Evolutionary conservation across 371 early-diverging fungal species (phyloP).

Genomic region (Mucor lusitanicus): DNA sequence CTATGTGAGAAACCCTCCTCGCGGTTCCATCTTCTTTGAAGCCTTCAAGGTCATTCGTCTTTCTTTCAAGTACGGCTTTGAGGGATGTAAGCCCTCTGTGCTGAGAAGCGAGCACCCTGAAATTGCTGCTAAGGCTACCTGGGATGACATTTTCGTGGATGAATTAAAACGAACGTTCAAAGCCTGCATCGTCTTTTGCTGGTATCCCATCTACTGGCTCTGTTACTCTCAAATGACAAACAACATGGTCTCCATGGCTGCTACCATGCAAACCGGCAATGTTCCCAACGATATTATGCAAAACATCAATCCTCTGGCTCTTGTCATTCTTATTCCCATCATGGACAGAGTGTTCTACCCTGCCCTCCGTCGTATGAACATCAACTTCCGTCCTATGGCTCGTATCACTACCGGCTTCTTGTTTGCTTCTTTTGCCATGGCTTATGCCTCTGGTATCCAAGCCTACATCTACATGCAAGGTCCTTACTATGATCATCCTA

Average conservation of each 20-base stretch:
- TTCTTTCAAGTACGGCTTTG: conserved; percentile 35
- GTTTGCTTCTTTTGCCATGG: conserved; percentile 66
- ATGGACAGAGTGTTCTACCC: conserved; percentile 75
- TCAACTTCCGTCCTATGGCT: conserved; percentile 67
- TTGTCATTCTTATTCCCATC: conserved; percentile 73
- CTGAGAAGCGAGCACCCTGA: conserved; percentile 36
- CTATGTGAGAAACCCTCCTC: conserved; percentile 65
- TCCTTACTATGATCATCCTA: conserved; percentile 28
- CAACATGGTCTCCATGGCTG: conserved; percentile 75
- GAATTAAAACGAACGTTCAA: conserved; percentile 66
- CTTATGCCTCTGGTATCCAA: conserved; percentile 75
- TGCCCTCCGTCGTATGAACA: conserved; percentile 63
- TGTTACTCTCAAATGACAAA: conserved; percentile 76
- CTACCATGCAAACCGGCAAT: conserved; percentile 68
- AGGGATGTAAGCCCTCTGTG: conserved; percentile 41
- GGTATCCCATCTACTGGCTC: conserved; percentile 82
- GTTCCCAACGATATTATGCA: conserved; percentile 68
- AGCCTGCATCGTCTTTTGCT: conserved; percentile 73
- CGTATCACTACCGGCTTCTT: conserved; percentile 76
- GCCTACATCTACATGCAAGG: conserved; percentile 57
- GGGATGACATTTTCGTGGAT: conserved; percentile 75
- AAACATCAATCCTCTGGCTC: conserved; percentile 64
- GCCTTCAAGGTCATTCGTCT: conserved; percentile 38
- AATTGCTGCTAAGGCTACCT: conserved; percentile 37
- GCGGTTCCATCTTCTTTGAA: conserved; percentile 59